A percentile compares a stretch with the other conserved stretches of the same genome.
Conservation (phyloP, 768 basidiomycete species). For the Suillus fuscotomentosus region DNA sequence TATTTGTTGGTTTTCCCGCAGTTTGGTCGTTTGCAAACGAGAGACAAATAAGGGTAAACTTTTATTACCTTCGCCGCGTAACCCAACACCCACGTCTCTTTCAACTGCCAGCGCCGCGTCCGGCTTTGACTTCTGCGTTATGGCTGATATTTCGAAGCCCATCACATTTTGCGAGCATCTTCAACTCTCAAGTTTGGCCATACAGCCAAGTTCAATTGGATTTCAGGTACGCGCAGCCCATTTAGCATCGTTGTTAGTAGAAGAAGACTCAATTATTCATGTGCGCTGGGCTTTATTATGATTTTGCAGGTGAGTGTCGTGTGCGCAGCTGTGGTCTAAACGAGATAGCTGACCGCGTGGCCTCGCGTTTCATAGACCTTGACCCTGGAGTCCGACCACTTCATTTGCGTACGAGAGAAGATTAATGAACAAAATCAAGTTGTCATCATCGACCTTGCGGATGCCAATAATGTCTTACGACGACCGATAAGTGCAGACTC, state of each 20-base stretch:
- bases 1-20: conserved; percentile 4
- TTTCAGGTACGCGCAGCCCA: conserved; percentile 75
- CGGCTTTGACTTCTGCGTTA: conserved; percentile 15
- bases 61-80: conserved; percentile 12
- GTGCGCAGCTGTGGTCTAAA: not conserved
- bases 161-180: conserved; percentile 89
- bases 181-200: conserved; percentile 92
- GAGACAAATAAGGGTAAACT: conserved; percentile 34
- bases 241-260: not conserved
- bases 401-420: conserved; percentile 97
- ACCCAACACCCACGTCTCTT: conserved; percentile 24
- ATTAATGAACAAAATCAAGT: conserved; percentile 95
- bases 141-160: conserved; percentile 52
- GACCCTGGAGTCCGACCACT: conserved; percentile 96
- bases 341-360: not conserved
- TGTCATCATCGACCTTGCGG: conserved; percentile 96
- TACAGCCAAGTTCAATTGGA: conserved; percentile 95
- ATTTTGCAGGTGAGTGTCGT: conserved; percentile 19
- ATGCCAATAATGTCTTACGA: conserved; percentile 96
- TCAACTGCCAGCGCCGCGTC: conserved; percentile 12
- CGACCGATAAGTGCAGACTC: conserved; percentile 98
- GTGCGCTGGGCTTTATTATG: conserved; percentile 26
- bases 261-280: conserved; percentile 5
- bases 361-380: conserved; percentile 57
- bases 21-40: conserved; percentile 10